These are phyloP conservation scores for Phlebiopsis gigantea DNA, from an alignment of 768 basidiomycete species.

Conservation along the genomic window DNA sequence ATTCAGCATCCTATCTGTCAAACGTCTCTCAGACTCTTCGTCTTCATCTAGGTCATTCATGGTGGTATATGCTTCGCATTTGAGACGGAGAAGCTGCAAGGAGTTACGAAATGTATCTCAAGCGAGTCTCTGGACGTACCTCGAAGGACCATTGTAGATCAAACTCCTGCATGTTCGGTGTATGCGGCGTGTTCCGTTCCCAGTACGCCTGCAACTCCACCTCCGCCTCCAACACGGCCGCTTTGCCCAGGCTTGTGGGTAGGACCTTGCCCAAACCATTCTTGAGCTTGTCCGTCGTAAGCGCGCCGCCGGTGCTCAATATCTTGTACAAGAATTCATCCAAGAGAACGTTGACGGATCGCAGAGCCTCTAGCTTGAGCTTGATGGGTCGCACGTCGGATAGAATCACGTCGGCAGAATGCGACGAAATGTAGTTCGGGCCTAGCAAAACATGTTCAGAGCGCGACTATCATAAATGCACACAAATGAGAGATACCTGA, in stretches of 20 bases:
- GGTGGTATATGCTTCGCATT: conserved; percentile 86
- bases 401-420: conserved; percentile 87
- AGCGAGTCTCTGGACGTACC: conserved; percentile 35
- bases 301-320: conserved; percentile 58
- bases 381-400: conserved; percentile 91
- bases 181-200: conserved; percentile 56
- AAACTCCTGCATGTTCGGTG: conserved; percentile 41
- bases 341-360: conserved; percentile 71
- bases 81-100: conserved; percentile 66
- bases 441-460: conserved; percentile 23
- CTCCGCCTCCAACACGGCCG: conserved; percentile 89
- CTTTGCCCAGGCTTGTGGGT: conserved; percentile 82
- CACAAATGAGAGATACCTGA: conserved; percentile 3
- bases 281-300: conserved; percentile 71
- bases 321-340: conserved; percentile 81
- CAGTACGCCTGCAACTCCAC: conserved; percentile 87
- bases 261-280: conserved; percentile 65
- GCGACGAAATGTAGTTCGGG: conserved; percentile 74
- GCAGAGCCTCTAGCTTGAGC: conserved; percentile 73
- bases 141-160: conserved; percentile 72
- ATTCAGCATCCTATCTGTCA: conserved; percentile 59
- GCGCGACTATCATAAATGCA: background rate
- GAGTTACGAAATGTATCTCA: background rate
- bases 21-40: conserved; percentile 51
- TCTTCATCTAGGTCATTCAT: conserved; percentile 80